phyloP scores from a whole-genome alignment of 169 alveolate genomes.

The Eimeria tenella region DNA sequence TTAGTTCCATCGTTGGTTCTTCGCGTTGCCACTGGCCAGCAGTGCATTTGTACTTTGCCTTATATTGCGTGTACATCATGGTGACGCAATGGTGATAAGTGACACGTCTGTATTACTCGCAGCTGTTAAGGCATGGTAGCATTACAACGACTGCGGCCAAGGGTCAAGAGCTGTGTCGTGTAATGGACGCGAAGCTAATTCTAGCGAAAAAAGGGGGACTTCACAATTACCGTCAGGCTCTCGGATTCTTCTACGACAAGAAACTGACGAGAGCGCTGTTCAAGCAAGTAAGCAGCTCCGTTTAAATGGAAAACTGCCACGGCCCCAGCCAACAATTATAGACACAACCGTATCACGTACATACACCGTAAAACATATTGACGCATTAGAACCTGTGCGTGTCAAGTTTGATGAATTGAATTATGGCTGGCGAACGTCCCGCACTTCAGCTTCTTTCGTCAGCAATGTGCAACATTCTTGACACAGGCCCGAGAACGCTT shows the following conservation, averaged over 20 bases:
- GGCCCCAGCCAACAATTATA: too few species aligned
- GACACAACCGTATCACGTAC: too few species aligned
- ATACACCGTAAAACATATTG: neutral
- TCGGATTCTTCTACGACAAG: constrained; percentile 78
- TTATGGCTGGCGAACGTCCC: too few species aligned
- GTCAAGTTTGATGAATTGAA: neutral
- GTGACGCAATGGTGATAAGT: too few species aligned
- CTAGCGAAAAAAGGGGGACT: constrained; percentile 75
- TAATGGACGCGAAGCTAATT: constrained; percentile 67
- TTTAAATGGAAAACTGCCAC: neutral
- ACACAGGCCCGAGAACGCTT: constrained; percentile 76
- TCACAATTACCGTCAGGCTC: constrained; percentile 79
- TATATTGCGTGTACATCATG: too few species aligned
- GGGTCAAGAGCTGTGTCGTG: constrained; percentile 72
- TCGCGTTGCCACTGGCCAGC: constrained; percentile 23
- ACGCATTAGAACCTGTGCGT: neutral
- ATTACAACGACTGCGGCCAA: constrained; percentile 75
- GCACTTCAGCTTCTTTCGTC: too few species aligned
- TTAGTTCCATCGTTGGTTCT: neutral
- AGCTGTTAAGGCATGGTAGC: constrained; percentile 77
- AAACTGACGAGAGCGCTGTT: constrained; percentile 66
- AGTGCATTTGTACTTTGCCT: neutral
- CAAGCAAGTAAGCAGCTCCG: constrained; percentile 33
- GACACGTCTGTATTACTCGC: neutral
- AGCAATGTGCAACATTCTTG: neutral